Percentiles rank a stretch among this genome's conserved stretches.
phyloP scores from a whole-genome alignment of 2,329 filamentous ascomycete species.

The Ascochyta pisi region DNA sequence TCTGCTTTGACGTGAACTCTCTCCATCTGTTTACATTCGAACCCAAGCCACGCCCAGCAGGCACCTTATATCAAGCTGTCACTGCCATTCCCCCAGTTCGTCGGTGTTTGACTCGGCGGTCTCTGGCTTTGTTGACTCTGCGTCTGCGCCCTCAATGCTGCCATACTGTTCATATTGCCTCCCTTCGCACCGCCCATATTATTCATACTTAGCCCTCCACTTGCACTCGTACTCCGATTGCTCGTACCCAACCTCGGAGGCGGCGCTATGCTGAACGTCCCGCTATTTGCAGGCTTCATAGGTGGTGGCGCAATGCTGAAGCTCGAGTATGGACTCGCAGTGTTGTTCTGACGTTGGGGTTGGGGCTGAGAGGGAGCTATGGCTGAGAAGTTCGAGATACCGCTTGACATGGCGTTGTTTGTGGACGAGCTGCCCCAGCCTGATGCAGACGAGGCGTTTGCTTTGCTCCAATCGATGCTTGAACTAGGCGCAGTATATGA shows the following conservation, averaged over 20 bases:
- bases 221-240: conserved; percentile 11
- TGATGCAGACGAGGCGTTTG: conserved; percentile 28
- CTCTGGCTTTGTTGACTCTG: conserved; percentile 31
- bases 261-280: conserved; percentile 38
- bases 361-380: conserved; percentile 57
- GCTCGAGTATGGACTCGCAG: conserved; percentile 41
- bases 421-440: conserved; percentile 34
- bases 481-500: conserved; percentile 32
- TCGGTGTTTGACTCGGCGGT: conserved; percentile 25
- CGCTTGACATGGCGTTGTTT: conserved; percentile 21
- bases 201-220: conserved; percentile 24
- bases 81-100: conserved; percentile 32
- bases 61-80: conserved; percentile 39
- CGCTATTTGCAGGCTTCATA: conserved; percentile 18
- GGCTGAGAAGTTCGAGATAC: conserved; percentile 56
- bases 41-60: background rate
- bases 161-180: conserved; percentile 31
- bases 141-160: conserved; percentile 34
- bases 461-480: conserved; percentile 42
- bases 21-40: background rate
- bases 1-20: background rate
- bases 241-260: conserved; percentile 27
- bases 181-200: conserved; percentile 13
- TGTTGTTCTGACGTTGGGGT: conserved; percentile 20
- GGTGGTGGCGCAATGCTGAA: conserved; percentile 52